These are phyloP conservation scores for Rutidosis leptorrhynchoides DNA, from an alignment of 129 eudicot species.

Conservation along the genomic window DNA sequence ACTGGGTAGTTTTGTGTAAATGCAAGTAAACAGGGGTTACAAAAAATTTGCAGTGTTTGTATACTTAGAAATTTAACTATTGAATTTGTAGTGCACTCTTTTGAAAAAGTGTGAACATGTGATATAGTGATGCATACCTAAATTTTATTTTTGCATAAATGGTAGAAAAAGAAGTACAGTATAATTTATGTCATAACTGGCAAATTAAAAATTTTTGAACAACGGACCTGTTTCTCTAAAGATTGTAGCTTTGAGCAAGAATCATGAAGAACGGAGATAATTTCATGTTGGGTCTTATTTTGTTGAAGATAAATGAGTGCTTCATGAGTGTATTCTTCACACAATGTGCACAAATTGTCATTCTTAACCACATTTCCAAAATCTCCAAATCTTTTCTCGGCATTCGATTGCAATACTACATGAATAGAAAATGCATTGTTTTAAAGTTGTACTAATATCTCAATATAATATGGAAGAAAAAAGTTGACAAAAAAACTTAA, in stretches of 20 bases:
- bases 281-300: conserved; percentile 79
- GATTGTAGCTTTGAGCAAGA: conserved; percentile 66
- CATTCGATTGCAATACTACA: conserved; percentile 43
- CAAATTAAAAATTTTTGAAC: neutral
- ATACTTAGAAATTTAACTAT: neutral
- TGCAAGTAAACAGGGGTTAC: no score
- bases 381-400: conserved; percentile 21
- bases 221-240: conserved; percentile 53
- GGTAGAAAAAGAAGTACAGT: neutral
- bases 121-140: neutral
- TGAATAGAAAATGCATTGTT: neutral
- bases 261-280: conserved; percentile 60
- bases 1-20: neutral
- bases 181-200: neutral
- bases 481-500: no score
- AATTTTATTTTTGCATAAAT: neutral
- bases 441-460: no score
- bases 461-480: neutral
- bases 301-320: conserved; percentile 65
- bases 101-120: no score
- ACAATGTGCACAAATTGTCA: conserved; percentile 58
- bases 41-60: neutral
- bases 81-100: no score
- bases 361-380: conserved; percentile 39
- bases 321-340: conserved; percentile 67